Conservation (phyloP, 768 basidiomycete species). For the Hygrophoropsis aurantiaca region DNA sequence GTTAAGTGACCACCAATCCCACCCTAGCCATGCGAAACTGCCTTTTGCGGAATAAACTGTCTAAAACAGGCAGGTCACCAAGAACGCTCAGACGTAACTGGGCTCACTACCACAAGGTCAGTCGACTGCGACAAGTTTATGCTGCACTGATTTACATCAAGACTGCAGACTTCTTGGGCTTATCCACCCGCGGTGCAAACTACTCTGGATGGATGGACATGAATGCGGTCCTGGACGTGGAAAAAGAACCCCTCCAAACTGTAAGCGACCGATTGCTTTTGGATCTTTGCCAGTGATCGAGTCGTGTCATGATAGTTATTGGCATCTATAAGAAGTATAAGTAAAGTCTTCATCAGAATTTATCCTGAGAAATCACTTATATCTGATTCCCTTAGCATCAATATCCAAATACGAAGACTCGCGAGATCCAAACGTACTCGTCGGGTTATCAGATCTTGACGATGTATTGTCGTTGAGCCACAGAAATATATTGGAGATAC, state of each 20-base stretch:
- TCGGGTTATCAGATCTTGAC: slow-evolving; percentile 19
- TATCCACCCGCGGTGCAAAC: too few species aligned
- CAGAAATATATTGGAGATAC: slow-evolving; percentile 74
- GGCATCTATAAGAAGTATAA: slow-evolving; percentile 36
- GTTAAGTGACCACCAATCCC: background rate
- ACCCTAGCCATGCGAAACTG: slow-evolving; percentile 2
- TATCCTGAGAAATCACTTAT: too few species aligned
- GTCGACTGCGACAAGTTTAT: too few species aligned
- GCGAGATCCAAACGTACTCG: too few species aligned
- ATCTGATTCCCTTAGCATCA: slow-evolving; percentile 21
- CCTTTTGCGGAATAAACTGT: slow-evolving; percentile 1
- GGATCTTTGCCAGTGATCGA: background rate
- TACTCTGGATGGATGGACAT: too few species aligned
- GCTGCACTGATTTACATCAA: too few species aligned
- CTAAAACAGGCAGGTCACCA: slow-evolving; percentile 3
- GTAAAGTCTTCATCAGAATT: slow-evolving; percentile 20
- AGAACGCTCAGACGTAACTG: background rate
- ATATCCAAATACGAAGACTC: too few species aligned
- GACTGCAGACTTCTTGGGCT: too few species aligned
- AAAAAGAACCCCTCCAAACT: slow-evolving; percentile 32
- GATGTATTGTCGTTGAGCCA: slow-evolving; percentile 34
- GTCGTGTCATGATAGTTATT: slow-evolving; percentile 40
- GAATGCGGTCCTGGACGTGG: too few species aligned
- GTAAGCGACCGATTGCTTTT: slow-evolving; percentile 17
- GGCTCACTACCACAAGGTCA: too few species aligned